phyloP scores from a whole-genome alignment of 1,284 basidiomycete species.

The Ganoderma sinense region DNA sequence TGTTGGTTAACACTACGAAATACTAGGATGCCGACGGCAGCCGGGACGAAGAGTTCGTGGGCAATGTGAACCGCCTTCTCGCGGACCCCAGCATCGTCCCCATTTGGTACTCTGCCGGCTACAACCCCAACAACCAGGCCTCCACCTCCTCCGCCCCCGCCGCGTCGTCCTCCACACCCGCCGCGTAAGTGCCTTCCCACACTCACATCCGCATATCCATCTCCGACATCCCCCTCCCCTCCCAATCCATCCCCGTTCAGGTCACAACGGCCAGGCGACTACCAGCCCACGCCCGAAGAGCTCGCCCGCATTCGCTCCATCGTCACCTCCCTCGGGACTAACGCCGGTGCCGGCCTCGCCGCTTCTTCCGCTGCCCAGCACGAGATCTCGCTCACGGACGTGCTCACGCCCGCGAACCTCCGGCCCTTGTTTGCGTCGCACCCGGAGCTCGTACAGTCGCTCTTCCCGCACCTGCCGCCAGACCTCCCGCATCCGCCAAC shows the following conservation, averaged over 20 bases:
- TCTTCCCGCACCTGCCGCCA: constrained; percentile 81
- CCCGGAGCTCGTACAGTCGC: constrained; percentile 67
- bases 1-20: neutral
- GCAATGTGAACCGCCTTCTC: constrained; percentile 73
- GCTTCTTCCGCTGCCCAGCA: constrained; percentile 16
- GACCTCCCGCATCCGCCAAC: constrained; percentile 74
- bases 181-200: constrained; percentile 28
- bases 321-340: constrained; percentile 34
- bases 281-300: constrained; percentile 35
- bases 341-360: constrained; percentile 10
- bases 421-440: constrained; percentile 71
- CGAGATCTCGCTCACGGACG: constrained; percentile 75
- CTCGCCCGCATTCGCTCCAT: constrained; percentile 38
- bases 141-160: constrained; percentile 48
- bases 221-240: neutral
- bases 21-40: constrained; percentile 69
- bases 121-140: constrained; percentile 32
- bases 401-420: constrained; percentile 76
- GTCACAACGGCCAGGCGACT: constrained; percentile 27
- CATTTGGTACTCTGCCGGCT: constrained; percentile 56
- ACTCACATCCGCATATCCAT: neutral
- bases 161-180: constrained; percentile 24
- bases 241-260: neutral
- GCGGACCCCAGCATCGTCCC: constrained; percentile 67
- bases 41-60: constrained; percentile 74